Evolutionary conservation across 2,329 filamentous ascomycete species (phyloP), one percentile per base, ranked within the genome.

Genomic region (Leptographium wingfieldii): DNA sequence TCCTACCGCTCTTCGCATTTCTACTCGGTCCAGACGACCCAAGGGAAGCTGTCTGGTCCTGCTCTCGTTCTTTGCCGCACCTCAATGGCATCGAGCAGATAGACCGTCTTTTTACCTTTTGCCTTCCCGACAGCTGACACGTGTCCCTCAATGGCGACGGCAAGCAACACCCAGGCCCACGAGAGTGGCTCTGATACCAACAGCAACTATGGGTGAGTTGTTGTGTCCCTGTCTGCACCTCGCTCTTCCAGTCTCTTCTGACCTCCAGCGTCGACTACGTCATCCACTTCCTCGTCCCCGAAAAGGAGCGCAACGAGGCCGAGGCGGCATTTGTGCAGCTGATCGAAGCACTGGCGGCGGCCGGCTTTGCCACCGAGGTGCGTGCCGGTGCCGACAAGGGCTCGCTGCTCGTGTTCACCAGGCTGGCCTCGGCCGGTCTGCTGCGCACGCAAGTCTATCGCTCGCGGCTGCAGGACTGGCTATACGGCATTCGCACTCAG

Each of bases 391-490:
- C 55, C 55, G 84, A 87, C 65, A 81, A 84, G 33, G 78, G 82
- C 60, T 89, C 89, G 3, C 76, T 97, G 48, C 79, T 97, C 55
- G 75, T 97, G 66, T 96, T 96, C 70, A 80, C 92, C 69, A 88
- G 86, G 69, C 83, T 95, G 51, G 85, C 87, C 43, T 91, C 90
- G 27, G 80, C 87, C 63, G 79, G 84, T 66, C 83, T 91, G 64
- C 79, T 99, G 62, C 82, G 82, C 62, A 84, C 85, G 64, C 89
- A 95, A 68, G 82, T 96, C 56, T 95, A 96, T 72, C 84, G 90
- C 65, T 89, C 88, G 60, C 84, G 94, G 64, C 85, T 96, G 22
- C 88, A 91, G 69, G 94, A 97, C 73, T 99, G 92, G 90, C 83
- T 97, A 40, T 87, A 94, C 70, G 91, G 92, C 58, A 87, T 96